phyloP scores from a whole-genome alignment of 1,284 basidiomycete genomes.

The Fistulinella staudtii region DNA sequence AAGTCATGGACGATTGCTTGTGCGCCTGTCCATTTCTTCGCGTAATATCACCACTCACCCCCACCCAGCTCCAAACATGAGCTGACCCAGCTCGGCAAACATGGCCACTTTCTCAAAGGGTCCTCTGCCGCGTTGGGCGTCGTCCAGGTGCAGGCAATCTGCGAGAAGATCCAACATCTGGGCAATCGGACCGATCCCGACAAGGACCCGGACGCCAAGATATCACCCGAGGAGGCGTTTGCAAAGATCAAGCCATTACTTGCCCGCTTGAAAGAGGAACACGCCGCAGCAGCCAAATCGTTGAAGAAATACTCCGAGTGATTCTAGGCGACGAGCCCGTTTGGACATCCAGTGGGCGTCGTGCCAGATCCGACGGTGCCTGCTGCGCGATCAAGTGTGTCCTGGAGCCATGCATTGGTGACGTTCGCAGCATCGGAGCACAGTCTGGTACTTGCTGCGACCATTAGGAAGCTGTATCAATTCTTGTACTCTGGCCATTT shows the following conservation, averaged over 20 bases:
- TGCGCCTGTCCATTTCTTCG: conserved; percentile 44
- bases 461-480: conserved; percentile 17
- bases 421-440: conserved; percentile 17
- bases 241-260: conserved; percentile 55
- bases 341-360: conserved; percentile 1
- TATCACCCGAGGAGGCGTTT: conserved; percentile 60
- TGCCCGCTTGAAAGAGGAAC: conserved; percentile 52
- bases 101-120: conserved; percentile 94
- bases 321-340: conserved; percentile 5
- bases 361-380: conserved; percentile 3
- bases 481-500: conserved; percentile 23
- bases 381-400: conserved; percentile 14
- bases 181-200: conserved; percentile 55
- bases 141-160: conserved; percentile 73
- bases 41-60: conserved; percentile 11
- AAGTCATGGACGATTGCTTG: conserved; percentile 76
- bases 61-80: conserved; percentile 50
- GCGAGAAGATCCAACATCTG: conserved; percentile 88
- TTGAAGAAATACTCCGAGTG: conserved; percentile 45
- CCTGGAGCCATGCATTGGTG: conserved; percentile 9
- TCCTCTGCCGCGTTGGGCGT: conserved; percentile 90
- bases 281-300: conserved; percentile 52
- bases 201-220: conserved; percentile 40
- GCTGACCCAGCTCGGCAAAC: conserved; percentile 61
- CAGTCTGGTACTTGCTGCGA: conserved; percentile 19